Percentiles rank a stretch among this genome's conserved stretches.
Evolutionary conservation across 495 filamentous ascomycete species (phyloP).

Genomic region (Cudoniella acicularis): DNA sequence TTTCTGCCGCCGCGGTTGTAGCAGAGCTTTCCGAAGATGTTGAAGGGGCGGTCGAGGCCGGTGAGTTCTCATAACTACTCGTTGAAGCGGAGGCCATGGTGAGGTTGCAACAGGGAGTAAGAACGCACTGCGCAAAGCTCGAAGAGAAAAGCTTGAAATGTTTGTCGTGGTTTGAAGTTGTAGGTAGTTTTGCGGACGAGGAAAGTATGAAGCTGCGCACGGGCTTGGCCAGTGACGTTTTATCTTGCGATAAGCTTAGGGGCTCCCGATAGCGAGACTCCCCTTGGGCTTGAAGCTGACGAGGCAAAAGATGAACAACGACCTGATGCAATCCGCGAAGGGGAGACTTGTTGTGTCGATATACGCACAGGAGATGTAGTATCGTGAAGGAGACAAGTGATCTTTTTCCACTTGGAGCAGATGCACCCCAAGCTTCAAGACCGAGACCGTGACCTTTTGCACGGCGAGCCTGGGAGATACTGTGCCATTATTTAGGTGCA

Average conservation of each 20-base stretch:
- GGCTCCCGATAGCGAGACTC: background rate
- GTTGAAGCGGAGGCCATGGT: background rate
- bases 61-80: background rate
- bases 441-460: too few relatives aligned
- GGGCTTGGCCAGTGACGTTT: background rate
- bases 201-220: too few relatives aligned
- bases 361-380: too few relatives aligned
- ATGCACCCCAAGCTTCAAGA: too few relatives aligned
- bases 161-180: background rate
- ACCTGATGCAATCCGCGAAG: too few relatives aligned
- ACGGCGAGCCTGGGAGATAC: too few relatives aligned
- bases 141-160: background rate
- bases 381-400: too few relatives aligned
- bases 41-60: slow-evolving; percentile 14
- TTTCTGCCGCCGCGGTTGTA: slow-evolving; percentile 43
- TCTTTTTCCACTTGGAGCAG: too few relatives aligned
- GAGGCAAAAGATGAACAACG: too few relatives aligned
- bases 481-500: too few relatives aligned
- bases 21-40: slow-evolving; percentile 9
- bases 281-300: too few relatives aligned
- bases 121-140: background rate
- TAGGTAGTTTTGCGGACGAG: background rate
- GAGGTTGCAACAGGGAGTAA: background rate
- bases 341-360: too few relatives aligned
- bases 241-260: background rate